Conservation (phyloP, 441 rosid species). For the Gossypium trilobum region DNA sequence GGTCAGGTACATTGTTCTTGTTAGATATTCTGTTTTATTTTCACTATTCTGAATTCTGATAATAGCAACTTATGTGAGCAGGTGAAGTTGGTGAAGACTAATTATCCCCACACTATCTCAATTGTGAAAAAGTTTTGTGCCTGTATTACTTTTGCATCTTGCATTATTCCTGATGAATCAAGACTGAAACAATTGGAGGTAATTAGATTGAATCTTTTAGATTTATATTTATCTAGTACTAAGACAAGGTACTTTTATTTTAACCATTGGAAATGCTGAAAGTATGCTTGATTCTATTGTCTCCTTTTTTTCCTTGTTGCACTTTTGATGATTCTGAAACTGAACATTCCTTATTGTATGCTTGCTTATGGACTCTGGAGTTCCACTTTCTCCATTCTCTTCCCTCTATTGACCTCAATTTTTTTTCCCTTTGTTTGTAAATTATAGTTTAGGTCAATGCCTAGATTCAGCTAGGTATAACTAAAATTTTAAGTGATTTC, state of each 20-base stretch:
- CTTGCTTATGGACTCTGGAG: background rate
- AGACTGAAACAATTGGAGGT: slow-evolving; percentile 74
- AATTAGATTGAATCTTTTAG: slow-evolving; percentile 21
- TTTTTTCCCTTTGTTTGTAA: background rate
- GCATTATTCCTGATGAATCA: slow-evolving; percentile 63
- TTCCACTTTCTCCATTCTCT: background rate
- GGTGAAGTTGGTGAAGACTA: slow-evolving; percentile 41
- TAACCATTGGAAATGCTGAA: background rate
- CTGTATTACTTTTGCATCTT: slow-evolving; percentile 37
- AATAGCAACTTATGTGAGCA: slow-evolving; percentile 31
- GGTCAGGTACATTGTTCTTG: slow-evolving; percentile 33
- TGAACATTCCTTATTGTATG: background rate
- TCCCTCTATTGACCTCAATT: background rate
- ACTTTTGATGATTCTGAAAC: background rate
- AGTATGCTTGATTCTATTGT: background rate
- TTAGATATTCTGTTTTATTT: slow-evolving; percentile 14
- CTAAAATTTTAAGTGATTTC: background rate
- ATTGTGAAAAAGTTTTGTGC: slow-evolving; percentile 57
- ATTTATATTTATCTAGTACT: background rate
- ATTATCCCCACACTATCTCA: slow-evolving; percentile 30
- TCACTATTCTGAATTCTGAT: slow-evolving; percentile 18
- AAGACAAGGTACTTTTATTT: background rate
- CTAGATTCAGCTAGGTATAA: background rate
- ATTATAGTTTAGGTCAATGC: background rate
- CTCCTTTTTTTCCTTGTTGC: background rate